These are phyloP conservation scores for Neofusicoccum laricinum DNA, from an alignment of 2,329 filamentous ascomycete species.

Conservation along the genomic window DNA sequence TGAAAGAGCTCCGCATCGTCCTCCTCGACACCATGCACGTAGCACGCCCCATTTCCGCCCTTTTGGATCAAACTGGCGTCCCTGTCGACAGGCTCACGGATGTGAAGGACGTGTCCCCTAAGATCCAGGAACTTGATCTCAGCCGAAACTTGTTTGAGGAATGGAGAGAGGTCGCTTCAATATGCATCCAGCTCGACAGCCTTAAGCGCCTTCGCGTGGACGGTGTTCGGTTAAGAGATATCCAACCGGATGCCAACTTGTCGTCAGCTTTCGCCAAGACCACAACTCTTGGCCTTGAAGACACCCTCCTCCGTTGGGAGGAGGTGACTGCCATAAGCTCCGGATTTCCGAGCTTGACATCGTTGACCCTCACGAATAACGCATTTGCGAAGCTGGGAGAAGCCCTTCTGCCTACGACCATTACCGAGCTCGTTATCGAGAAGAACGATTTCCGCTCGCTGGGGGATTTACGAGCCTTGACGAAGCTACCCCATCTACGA, in stretches of 20 bases:
- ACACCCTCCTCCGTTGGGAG: conserved; percentile 42
- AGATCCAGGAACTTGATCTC: conserved; percentile 72
- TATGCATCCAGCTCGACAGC: conserved; percentile 67
- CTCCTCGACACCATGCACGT: conserved; percentile 77
- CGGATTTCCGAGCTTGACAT: conserved; percentile 56
- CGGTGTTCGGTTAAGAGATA: conserved; percentile 66
- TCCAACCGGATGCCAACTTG: conserved; percentile 24
- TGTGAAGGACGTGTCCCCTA: conserved; percentile 57
- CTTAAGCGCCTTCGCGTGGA: conserved; percentile 68
- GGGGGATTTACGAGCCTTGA: conserved; percentile 57
- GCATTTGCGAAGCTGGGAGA: conserved; percentile 31
- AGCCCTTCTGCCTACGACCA: conserved; percentile 45
- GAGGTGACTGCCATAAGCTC: conserved; percentile 39
- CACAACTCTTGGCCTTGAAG: conserved; percentile 48
- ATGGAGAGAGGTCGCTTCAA: conserved; percentile 64
- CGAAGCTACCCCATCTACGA: conserved; percentile 53
- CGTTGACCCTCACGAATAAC: conserved; percentile 47
- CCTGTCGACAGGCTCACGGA: conserved; percentile 37
- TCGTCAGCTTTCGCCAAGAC: conserved; percentile 34
- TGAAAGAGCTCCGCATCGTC: conserved; percentile 75
- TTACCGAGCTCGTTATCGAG: conserved; percentile 67
- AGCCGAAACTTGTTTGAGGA: conserved; percentile 76
- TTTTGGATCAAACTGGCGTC: conserved; percentile 26
- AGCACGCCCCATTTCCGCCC: conserved; percentile 31
- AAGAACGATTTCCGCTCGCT: conserved; percentile 66